These are phyloP conservation scores for Chaetoscypha palmicola DNA, from an alignment of 2,329 filamentous ascomycete genomes.

Conservation along the genomic window DNA sequence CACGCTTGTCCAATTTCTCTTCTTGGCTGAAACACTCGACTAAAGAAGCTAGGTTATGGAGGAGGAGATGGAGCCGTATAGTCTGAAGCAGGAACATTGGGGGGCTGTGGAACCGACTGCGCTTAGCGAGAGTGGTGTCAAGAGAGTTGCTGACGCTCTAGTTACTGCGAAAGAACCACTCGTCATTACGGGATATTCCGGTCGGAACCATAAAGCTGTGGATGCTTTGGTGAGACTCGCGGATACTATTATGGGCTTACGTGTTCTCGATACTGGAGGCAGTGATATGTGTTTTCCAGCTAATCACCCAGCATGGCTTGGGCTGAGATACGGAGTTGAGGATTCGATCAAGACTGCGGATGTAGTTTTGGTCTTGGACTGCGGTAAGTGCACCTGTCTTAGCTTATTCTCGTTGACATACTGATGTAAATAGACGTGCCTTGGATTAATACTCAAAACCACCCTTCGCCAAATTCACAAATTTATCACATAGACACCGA, in stretches of 20 bases:
- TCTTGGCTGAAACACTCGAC: too few relatives aligned
- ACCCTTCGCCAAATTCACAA: conserved; percentile 44
- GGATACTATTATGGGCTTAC: conserved; percentile 58
- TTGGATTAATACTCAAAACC: conserved; percentile 76
- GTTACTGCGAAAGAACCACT: conserved; percentile 59
- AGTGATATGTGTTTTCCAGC: conserved; percentile 78
- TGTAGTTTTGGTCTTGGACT: conserved; percentile 77
- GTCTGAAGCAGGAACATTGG: conserved; percentile 53
- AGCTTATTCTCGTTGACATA: neutral
- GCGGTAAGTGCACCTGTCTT: conserved; percentile 33
- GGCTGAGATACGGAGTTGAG: conserved; percentile 68
- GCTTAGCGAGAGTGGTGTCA: conserved; percentile 46
- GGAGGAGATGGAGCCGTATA: conserved; percentile 57
- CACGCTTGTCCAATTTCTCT: too few relatives aligned
- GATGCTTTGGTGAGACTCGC: conserved; percentile 59
- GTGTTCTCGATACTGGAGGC: conserved; percentile 69
- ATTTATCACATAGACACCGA: conserved; percentile 61
- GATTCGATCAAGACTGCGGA: conserved; percentile 70
- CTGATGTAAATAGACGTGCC: conserved; percentile 59
- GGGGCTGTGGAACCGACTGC: conserved; percentile 51
- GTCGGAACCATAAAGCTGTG: conserved; percentile 59
- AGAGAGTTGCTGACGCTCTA: conserved; percentile 52
- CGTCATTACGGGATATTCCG: conserved; percentile 63
- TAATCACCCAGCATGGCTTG: conserved; percentile 59
- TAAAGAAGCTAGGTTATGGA: conserved; percentile 54